Evolutionary conservation across 768 basidiomycete species (phyloP), one percentile per base, ranked within the genome.

Genomic region (Pulveroboletus ravenelii): DNA sequence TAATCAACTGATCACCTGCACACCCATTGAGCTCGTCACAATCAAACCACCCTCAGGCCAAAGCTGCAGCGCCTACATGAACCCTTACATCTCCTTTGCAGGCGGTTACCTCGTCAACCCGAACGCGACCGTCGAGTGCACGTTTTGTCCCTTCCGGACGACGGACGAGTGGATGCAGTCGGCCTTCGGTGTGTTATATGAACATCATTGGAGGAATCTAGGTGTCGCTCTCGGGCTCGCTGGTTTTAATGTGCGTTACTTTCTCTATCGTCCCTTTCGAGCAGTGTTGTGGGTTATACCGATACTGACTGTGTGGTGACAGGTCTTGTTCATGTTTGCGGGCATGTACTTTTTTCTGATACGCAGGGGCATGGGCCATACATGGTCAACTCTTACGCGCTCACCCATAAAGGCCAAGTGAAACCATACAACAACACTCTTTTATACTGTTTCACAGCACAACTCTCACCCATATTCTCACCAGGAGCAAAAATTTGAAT

Each of bases 31-130:
- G 65, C 70, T 77, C 27, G 76, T 80, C 42, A 60, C 61, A 9
- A 62, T 89, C 32, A 62, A 75, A 10, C 79, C 86, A 1, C 79
- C 82, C 1, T 52, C 66, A 1, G 82, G 80, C 2, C 57, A 72
- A 51, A 79, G 72, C 5, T 89, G 88, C 58, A 57, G 56, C 4
- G 51, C 71, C 4, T 89, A 79, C 62, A 67, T 85, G 62, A 41
- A 63, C 17, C 60, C 68, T 0, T 89, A 75, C 66, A 79, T 84
- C 14, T 50, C 63, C 0, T 39, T 55, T 1, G 70, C 73, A 5
- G 80, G 85, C 0, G 85, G 85, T 9, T 82, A 82, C 54, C 64
- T 88, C 27, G 58, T 70, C 20, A 77, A 75, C n/a, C n/a, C n/a
- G n/a, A n/a, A n/a, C n/a, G 78, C 82, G 4, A 77, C 77, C 0